These are phyloP conservation scores for Aspergillus nanangensis DNA, from an alignment of 495 filamentous ascomycete genomes.

Conservation along the genomic window DNA sequence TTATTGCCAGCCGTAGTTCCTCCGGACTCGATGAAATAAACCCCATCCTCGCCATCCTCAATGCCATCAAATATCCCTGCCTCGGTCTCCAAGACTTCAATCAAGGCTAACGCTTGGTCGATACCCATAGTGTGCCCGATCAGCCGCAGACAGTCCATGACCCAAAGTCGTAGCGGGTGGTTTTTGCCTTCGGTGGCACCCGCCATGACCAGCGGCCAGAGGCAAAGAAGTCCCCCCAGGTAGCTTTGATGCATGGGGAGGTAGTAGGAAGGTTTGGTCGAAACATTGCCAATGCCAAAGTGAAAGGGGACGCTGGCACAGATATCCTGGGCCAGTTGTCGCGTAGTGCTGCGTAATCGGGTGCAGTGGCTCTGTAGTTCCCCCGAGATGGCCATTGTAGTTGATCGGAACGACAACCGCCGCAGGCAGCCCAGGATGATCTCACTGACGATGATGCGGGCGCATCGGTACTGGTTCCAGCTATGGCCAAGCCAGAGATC, in stretches of 20 bases:
- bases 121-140: slow-evolving; percentile 45
- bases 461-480: slow-evolving; percentile 62
- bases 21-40: slow-evolving; percentile 2
- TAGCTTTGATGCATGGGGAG: slow-evolving; percentile 21
- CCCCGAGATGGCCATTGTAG: slow-evolving; percentile 15
- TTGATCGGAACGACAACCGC: slow-evolving; percentile 6
- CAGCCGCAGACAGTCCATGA: slow-evolving; percentile 31
- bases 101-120: slow-evolving; percentile 42
- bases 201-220: slow-evolving; percentile 46
- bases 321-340: slow-evolving; percentile 39
- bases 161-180: slow-evolving; percentile 38
- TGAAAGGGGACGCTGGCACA: slow-evolving; percentile 40
- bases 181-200: slow-evolving; percentile 29
- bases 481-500: slow-evolving; percentile 53
- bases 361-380: slow-evolving; percentile 31
- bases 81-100: slow-evolving; percentile 30
- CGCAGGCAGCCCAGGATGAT: slow-evolving; percentile 33
- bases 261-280: slow-evolving; percentile 2
- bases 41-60: slow-evolving; percentile 12
- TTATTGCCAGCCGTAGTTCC: neutral
- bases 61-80: slow-evolving; percentile 22
- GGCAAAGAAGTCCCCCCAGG: slow-evolving; percentile 38
- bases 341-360: slow-evolving; percentile 27
- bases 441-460: slow-evolving; percentile 54
- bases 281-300: slow-evolving; percentile 22